Base-by-base conservation (phyloP, 2,329 filamentous ascomycete genomes). In the Nigrospora osmanthi region DNA sequence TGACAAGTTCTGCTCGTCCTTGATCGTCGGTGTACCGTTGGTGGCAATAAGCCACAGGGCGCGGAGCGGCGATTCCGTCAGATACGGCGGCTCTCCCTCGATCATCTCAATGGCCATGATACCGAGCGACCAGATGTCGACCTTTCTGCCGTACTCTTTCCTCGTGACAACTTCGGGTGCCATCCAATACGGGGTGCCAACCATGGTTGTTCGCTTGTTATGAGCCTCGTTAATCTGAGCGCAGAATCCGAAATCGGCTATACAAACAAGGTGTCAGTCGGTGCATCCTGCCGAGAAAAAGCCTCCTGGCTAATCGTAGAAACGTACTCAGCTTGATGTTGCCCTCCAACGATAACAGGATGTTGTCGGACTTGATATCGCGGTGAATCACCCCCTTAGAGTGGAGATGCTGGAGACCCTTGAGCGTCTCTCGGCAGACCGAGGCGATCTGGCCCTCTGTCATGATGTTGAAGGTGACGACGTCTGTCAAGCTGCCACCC, bases 31-130 rank as follows among this genome's bases (percentile, higher is more conserved):
- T 14, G 93, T 97, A 40, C 93, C 93, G 60, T 95, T 95, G 32
- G 93, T 97, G 44, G 93, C 93, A 63, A 98, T 98, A 56, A 98
- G 70, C 76, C 93, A 98, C 34, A 98, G 75, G 2, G 93, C 93
- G 49, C 91, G 83, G 19, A 98, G 75, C 6, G 93, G 93, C 34
- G 89, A 94, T 65, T 98, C 93, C 35, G 90, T 97, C 47, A 98
- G 75, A 62, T 97, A 98, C 19, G 93, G 93, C 12, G 93, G 93
- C 65, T 97, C 93, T 62, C 91, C 93, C 69, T 97, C 93, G 53
- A 98, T 95, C 93, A 98, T 98, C 67, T 98, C 93, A 58, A 98
- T 97, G 9, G 93, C 89, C 93, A 98, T 97, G 69, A 98, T 98
- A 47, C 93, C 93, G 38, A 98, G 72, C 47, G 88, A 95, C 93